Conservation (phyloP, 208 protist genomes). For the Trypanosoma melophagium region DNA sequence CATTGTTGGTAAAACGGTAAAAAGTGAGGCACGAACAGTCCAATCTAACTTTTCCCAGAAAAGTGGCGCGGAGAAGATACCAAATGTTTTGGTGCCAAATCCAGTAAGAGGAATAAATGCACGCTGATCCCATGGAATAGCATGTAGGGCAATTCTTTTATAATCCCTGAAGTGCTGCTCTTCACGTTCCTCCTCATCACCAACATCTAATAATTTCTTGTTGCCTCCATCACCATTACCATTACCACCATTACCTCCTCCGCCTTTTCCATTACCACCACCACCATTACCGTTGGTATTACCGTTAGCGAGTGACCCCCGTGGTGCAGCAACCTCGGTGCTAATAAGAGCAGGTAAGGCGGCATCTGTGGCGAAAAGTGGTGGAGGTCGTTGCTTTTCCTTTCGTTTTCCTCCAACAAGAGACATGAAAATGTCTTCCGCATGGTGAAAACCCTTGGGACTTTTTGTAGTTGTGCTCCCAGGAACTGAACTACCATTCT, state of each 20-base stretch:
- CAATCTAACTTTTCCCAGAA: constrained; percentile 92
- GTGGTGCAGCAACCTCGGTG: background rate
- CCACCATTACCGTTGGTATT: constrained; percentile 18
- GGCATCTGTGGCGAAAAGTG: constrained; percentile 3
- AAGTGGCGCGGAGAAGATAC: constrained; percentile 72
- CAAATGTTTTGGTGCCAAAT: constrained; percentile 83
- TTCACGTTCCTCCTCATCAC: constrained; percentile 72
- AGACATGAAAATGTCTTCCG: constrained; percentile 33
- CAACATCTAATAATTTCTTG: constrained; percentile 21
- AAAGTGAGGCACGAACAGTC: constrained; percentile 75
- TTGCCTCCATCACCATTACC: constrained; percentile 34
- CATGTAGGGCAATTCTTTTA: constrained; percentile 78
- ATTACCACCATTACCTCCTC: constrained; percentile 32
- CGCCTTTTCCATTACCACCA: constrained; percentile 21
- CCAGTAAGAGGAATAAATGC: constrained; percentile 69
- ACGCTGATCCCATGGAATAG: constrained; percentile 89
- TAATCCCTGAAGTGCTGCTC: constrained; percentile 59
- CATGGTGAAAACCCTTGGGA: constrained; percentile 4
- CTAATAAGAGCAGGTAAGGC: background rate
- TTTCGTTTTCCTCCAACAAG: constrained; percentile 7
- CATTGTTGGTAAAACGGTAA: constrained; percentile 87
- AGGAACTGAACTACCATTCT: background rate
- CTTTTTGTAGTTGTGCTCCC: background rate
- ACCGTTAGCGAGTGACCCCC: background rate
- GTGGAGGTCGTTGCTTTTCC: constrained; percentile 16